Evolutionary conservation across 192 early-diverging fungal genomes (phyloP).

Genomic region (Pilaira anomala): DNA sequence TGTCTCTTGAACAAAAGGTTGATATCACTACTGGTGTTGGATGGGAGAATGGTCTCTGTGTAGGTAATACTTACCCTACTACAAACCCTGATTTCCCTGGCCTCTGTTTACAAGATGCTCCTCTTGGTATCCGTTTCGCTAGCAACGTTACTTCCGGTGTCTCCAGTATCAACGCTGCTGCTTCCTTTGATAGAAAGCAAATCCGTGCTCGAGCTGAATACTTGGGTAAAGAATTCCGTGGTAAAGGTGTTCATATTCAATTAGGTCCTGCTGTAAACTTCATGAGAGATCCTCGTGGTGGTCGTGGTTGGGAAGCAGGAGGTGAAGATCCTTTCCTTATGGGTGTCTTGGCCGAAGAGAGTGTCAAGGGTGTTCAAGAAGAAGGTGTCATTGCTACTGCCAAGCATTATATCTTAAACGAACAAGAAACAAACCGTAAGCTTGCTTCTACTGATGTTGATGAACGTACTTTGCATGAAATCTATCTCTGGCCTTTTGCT

Average conservation of each 20-base stretch:
- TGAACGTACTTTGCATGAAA: constrained; percentile 53
- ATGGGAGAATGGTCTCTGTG: constrained; percentile 36
- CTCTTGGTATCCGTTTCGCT: constrained; percentile 41
- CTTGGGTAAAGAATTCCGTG: constrained; percentile 54
- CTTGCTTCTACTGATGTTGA: constrained; percentile 44
- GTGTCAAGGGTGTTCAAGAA: constrained; percentile 19
- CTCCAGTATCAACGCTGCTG: constrained; percentile 55
- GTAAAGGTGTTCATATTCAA: constrained; percentile 54
- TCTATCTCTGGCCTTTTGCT: constrained; percentile 61
- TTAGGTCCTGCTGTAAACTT: constrained; percentile 46
- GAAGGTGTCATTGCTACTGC: constrained; percentile 21
- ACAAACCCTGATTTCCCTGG: constrained; percentile 43
- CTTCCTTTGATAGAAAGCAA: constrained; percentile 53
- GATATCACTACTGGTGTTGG: constrained; percentile 49
- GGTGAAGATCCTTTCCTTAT: constrained; percentile 29
- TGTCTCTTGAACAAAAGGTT: constrained; percentile 49
- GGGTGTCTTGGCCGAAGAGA: constrained; percentile 8
- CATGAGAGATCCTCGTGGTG: constrained; percentile 20
- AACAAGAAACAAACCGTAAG: constrained; percentile 23
- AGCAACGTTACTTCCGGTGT: constrained; percentile 41
- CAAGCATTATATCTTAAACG: constrained; percentile 26
- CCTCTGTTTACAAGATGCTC: constrained; percentile 34
- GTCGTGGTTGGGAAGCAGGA: constrained; percentile 23
- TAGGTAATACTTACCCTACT: constrained; percentile 47
- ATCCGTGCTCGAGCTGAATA: constrained; percentile 44